Evolutionary conservation across 108 stramenopile genomes (phyloP).

Genomic region (Skeletonema potamos): DNA sequence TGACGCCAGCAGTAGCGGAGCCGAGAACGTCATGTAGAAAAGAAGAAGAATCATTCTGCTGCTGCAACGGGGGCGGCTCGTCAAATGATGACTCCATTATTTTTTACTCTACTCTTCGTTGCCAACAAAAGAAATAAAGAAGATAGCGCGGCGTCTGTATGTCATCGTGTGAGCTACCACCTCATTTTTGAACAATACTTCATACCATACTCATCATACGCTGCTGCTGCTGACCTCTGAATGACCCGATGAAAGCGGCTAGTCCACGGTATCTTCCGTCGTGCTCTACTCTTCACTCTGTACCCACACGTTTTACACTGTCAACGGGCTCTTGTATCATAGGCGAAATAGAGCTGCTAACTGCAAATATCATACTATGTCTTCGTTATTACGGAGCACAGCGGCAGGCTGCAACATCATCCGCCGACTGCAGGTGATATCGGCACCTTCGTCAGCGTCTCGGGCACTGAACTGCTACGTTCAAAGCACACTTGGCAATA

Average conservation of each 20-base stretch:
- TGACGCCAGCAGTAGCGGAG: slow-evolving; percentile 75
- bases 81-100: not conserved
- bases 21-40: slow-evolving; percentile 55
- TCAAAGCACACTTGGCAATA: not conserved
- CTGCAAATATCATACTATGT: not conserved
- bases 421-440: slow-evolving; percentile 8
- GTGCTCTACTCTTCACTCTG: no score
- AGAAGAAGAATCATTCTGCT: not conserved
- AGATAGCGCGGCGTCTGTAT: no score
- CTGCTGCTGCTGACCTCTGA: no score
- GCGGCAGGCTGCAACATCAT: slow-evolving; percentile 17
- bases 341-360: no score
- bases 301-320: no score
- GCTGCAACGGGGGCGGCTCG: not conserved
- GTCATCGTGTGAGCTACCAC: no score
- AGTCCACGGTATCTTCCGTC: no score
- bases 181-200: no score
- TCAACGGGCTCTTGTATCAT: no score
- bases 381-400: slow-evolving; percentile 27
- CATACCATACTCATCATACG: no score
- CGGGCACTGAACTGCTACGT: not conserved
- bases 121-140: not conserved
- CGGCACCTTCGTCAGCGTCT: not conserved
- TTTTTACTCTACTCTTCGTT: no score
- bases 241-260: no score